These are phyloP conservation scores for Neofusicoccum kwambonambiense DNA, from an alignment of 2,329 filamentous ascomycete species.

Conservation along the genomic window DNA sequence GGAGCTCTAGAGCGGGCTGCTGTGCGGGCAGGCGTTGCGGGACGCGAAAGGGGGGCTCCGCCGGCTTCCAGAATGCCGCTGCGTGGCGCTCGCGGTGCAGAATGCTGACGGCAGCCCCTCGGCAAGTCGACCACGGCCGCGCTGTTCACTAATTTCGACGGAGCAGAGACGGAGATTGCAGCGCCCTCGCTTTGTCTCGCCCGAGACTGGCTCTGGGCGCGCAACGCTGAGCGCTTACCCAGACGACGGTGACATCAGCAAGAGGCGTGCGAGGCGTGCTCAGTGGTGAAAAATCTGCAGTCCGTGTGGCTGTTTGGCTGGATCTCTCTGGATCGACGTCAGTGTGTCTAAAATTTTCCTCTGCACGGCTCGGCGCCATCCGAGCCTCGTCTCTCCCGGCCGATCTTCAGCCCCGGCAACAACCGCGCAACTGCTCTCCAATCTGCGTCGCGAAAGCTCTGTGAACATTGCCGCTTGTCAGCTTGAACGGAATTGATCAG, in stretches of 20 bases:
- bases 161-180: neutral
- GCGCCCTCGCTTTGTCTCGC: neutral
- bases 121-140: neutral
- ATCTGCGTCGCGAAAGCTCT: no score
- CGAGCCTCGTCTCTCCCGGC: conserved; percentile 10
- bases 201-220: neutral
- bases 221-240: neutral
- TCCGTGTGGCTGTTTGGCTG: neutral
- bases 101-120: neutral
- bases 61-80: neutral
- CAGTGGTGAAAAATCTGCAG: conserved; percentile 1
- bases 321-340: conserved; percentile 15
- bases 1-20: neutral
- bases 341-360: conserved; percentile 12
- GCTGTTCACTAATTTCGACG: neutral
- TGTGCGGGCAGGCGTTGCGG: neutral
- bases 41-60: neutral
- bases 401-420: conserved; percentile 11
- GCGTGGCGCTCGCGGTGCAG: no score
- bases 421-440: neutral
- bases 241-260: neutral
- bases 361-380: conserved; percentile 9
- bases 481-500: no score
- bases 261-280: no score
- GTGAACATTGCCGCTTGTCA: no score